Evolutionary conservation across 495 filamentous ascomycete species (phyloP).

Genomic region (Rostrohypoxylon terebratum): DNA sequence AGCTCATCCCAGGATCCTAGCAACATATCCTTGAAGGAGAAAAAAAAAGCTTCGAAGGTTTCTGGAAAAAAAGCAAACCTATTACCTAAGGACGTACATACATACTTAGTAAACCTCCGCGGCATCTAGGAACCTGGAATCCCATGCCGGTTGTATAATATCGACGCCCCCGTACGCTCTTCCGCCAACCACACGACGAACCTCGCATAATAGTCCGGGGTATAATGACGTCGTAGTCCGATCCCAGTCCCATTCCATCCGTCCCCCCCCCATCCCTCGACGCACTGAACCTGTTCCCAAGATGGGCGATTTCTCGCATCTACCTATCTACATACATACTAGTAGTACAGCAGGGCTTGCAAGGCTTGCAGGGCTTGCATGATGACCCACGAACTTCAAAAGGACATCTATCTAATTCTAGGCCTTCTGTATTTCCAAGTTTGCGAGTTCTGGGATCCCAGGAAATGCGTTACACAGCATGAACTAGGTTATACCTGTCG

Average conservation of each 20-base stretch:
- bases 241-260: background rate
- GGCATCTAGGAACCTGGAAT: background rate
- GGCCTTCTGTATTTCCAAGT: background rate
- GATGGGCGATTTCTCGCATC: background rate
- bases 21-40: background rate
- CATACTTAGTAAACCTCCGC: background rate
- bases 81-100: background rate
- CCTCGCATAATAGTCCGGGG: background rate
- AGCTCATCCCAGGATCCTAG: background rate
- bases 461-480: constrained; percentile 40
- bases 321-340: no score
- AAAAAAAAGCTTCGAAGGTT: background rate
- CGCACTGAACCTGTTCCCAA: background rate
- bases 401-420: background rate
- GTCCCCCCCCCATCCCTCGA: background rate
- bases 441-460: background rate
- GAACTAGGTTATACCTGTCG: background rate
- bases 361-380: background rate
- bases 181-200: background rate
- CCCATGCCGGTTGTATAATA: no score
- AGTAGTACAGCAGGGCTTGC: background rate
- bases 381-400: background rate
- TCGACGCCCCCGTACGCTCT: background rate
- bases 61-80: background rate
- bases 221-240: background rate